phyloP scores from a whole-genome alignment of 2,329 filamentous ascomycete species.

The Cercospora zeae-maydis region DNA sequence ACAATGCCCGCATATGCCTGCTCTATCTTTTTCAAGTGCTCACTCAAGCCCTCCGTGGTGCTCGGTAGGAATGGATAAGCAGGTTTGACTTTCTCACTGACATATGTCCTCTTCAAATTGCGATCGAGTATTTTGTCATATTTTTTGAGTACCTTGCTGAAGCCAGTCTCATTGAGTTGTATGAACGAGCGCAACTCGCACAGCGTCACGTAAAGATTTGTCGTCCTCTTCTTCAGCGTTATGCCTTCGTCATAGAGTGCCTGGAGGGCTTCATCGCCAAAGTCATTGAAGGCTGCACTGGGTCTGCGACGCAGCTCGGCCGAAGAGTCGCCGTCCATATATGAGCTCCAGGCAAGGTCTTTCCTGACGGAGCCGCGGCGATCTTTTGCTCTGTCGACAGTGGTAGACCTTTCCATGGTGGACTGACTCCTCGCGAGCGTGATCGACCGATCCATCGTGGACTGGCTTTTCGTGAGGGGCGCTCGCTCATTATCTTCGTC shows the following conservation, averaged over 20 bases:
- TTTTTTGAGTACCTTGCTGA: constrained; percentile 95
- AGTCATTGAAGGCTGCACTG: constrained; percentile 71
- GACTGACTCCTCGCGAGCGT: constrained; percentile 10
- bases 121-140: constrained; percentile 94
- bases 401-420: constrained; percentile 21
- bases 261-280: constrained; percentile 70
- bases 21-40: constrained; percentile 72
- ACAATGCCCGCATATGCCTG: constrained; percentile 75
- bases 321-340: constrained; percentile 17
- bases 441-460: constrained; percentile 23
- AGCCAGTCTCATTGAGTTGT: constrained; percentile 94
- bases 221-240: constrained; percentile 86
- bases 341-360: constrained; percentile 24
- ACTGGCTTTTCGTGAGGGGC: constrained; percentile 40
- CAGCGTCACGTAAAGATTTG: constrained; percentile 82
- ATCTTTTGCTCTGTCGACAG: constrained; percentile 19
- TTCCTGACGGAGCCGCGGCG: constrained; percentile 20
- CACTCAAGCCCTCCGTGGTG: constrained; percentile 67
- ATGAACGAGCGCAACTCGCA: constrained; percentile 95
- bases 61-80: constrained; percentile 76
- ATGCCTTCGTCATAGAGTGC: constrained; percentile 68
- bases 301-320: constrained; percentile 54
- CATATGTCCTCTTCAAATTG: constrained; percentile 72
- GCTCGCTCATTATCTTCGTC: constrained; percentile 56
- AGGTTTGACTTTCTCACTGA: constrained; percentile 67